phyloP scores from a whole-genome alignment of 441 rosid genomes.

The Populus tomentosa region DNA sequence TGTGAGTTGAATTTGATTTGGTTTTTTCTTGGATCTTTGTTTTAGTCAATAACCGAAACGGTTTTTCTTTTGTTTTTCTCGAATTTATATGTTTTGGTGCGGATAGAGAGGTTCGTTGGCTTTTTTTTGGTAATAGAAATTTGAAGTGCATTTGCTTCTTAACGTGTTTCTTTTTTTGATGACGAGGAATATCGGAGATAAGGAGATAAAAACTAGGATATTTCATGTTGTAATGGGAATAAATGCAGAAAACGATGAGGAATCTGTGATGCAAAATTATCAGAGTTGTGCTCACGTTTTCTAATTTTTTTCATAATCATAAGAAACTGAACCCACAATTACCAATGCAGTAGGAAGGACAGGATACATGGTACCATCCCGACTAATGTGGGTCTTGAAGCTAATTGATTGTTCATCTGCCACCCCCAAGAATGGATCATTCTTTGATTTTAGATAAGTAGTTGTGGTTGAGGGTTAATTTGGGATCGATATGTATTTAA shows the following conservation, averaged over 20 bases:
- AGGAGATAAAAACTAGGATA: neutral
- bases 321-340: neutral
- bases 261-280: neutral
- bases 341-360: neutral
- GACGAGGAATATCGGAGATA: neutral
- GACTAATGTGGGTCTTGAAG: neutral
- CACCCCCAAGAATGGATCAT: neutral
- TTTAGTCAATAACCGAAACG: neutral
- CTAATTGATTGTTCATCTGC: neutral
- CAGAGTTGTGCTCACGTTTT: neutral
- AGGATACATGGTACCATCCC: neutral
- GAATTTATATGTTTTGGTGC: neutral
- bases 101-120: neutral
- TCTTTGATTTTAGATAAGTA: neutral
- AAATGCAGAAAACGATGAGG: neutral
- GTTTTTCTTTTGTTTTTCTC: neutral
- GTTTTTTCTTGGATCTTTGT: slow-evolving; percentile 1
- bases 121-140: neutral
- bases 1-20: neutral
- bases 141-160: neutral
- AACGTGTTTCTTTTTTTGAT: neutral
- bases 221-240: neutral
- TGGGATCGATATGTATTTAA: neutral
- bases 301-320: neutral
- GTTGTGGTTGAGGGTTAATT: neutral